Base-by-base conservation (phyloP, 306 rosid genomes). In the Canavalia ensiformis region DNA sequence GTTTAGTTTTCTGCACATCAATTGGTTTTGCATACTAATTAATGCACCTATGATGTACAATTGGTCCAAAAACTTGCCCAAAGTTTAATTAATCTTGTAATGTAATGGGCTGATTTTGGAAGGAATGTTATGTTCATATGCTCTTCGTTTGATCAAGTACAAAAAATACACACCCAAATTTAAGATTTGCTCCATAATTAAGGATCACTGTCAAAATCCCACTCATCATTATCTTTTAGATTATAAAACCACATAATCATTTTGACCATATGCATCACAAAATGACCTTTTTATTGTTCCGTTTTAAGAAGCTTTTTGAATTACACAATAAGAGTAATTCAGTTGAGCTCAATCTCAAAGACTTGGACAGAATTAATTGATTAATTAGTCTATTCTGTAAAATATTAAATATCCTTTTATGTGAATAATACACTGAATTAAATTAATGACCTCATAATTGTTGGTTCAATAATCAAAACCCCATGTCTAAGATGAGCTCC, bases 161-260 rank as follows among this genome's bases (percentile, higher is more conserved):
- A 34, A 68, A n/a, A 41, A 18, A 55, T 68, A 33, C 65, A 25
- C 3, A 29, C 8, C 74, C 65, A 30, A 39, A 45, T 8, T 41
- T 44, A 7, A 77, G 74, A 65, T 65, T 51, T 51, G 45, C 10
- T 52, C 55, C 74, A 66, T 77, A 39, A 77, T 52, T 65, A 52
- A 10, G 55, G 55, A 51, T 77, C 54, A 65, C 25, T 39, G 35
- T 60, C 62, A 47, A 33, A 62, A 62, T 34, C 31, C 39, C 8
- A 35, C 7, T 8, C 73, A 64, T 77, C 52, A 77, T 60, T 8
- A 1, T 41, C 6, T 51, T 13, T 37, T 37, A 51, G 55, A 68
- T 65, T 77, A 51, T 37, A 41, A 62, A 75, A 66, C 74, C 18
- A 52, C 37, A 5, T 47, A 76, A 77, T 64, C 52, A 65, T 77